Base-by-base conservation (phyloP, 2,329 filamentous ascomycete genomes). In the Alternaria rosae region DNA sequence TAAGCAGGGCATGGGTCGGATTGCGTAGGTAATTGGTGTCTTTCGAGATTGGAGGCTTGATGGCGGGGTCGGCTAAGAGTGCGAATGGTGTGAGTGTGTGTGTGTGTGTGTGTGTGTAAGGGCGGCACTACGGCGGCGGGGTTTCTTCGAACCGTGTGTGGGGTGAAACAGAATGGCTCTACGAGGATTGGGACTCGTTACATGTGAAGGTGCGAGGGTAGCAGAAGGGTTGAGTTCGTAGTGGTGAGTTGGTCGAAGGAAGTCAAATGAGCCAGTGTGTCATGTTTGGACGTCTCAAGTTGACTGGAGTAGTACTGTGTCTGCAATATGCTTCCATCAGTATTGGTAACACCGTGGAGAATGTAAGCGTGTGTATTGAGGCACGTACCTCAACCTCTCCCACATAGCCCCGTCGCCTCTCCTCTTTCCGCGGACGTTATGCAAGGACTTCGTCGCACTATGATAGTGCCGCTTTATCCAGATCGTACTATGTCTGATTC, bases 401-500 rank as follows among this genome's bases (percentile, higher is more conserved):
- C 44, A 58, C 23, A 8, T 65, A 60, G 12, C 25, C 30, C 61
- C 38, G 59, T 69, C 67, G 65, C 68, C 9, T 69, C 69, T 71
- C 69, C 68, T 71, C 70, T 71, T 61, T 70, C 60, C 61, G 65
- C 65, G 68, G 53, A 58, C 62, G 59, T 59, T 61, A 62, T 57
- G 54, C 57, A 67, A 58, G 59, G 60, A 48, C 58, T 63, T 60
- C 32, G 58, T 65, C 65, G 65, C 64, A 72, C 61, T 57, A 60
- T 67, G 60, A 50, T 50, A 23, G 42, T 57, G 57, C 61, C 65
- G 67, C 58, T 65, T 56, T 63, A 63, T 61, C 54, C 58, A 64
- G 48, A 45, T 59, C 59, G 32, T 62, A 58, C 57, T 60, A 55
- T 59, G 54, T 56, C 59, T 68, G 32, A 59, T 61, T 63, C 57